Base-by-base conservation (phyloP, 2,329 filamentous ascomycete species). In the Ophiosphaerella korrae region DNA sequence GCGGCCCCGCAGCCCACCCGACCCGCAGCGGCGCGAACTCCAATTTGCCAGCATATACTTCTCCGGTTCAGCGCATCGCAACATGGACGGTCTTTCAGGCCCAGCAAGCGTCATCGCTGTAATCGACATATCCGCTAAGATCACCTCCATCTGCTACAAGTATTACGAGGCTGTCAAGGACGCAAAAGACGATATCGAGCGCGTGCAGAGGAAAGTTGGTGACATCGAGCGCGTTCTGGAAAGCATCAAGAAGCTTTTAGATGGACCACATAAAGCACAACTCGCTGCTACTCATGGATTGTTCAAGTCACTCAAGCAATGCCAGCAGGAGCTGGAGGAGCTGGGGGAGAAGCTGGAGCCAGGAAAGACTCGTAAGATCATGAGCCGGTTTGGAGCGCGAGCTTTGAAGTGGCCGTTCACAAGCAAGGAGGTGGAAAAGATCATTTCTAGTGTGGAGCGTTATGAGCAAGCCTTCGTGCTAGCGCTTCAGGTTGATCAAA, bases 351-450 rank as follows among this genome's bases (percentile, higher is more conserved):
- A 53, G 14, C 47, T 63, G 14, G 48, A 63, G n/a, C 57, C 50
- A 7, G 47, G 60, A 13, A 45, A 52, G 23, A 39, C 21, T 29
- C 54, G 64, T 7, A 72, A 69, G 45, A 39, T 51, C 1, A 75
- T 75, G 67, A 65, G 57, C 24, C 57, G 57, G n/a, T 42, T 70
- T 40, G 66, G 73, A 26, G 23, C 73, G 9, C 67, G 69, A 49
- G 65, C 71, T 38, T 59, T 77, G 12, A 77, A 71, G 58, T 77
- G 73, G 75, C 74, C 73, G 3, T 71, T 77, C 37, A 59, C 65
- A 24, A 74, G 66, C 36, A 67, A 71, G 36, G 63, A 76, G 40
- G 63, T 75, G 37, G 64, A 73, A 11, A 58, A 44, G 43, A 57
- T 59, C 3, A 41, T 64, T 48, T 38, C 23, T 35, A 62, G 57